Conservation (phyloP, 768 basidiomycete genomes). For the Gautieria morchelliformis region DNA sequence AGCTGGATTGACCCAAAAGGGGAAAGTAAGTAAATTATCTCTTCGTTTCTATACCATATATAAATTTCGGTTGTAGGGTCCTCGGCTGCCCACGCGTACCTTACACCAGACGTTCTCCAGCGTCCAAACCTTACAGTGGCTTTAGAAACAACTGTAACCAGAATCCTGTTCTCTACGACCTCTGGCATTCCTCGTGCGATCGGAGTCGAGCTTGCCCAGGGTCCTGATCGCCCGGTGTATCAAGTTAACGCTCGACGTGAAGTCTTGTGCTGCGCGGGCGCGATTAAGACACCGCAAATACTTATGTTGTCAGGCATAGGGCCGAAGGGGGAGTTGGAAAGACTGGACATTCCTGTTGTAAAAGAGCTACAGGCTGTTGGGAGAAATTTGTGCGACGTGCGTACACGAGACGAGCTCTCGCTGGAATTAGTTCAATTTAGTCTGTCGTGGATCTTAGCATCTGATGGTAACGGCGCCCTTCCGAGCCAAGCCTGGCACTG, state of each 20-base stretch:
- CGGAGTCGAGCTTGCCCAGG: background rate
- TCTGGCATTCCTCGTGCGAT: background rate
- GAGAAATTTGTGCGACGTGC: constrained; percentile 26
- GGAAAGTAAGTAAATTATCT: constrained; percentile 9
- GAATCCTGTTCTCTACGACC: constrained; percentile 12
- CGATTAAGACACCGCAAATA: constrained; percentile 27
- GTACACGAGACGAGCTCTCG: background rate
- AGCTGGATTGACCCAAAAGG: constrained; percentile 13
- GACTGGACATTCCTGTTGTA: constrained; percentile 20
- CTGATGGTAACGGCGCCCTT: background rate
- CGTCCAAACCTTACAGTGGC: constrained; percentile 20
- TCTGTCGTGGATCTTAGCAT: background rate
- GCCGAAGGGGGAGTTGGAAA: constrained; percentile 21
- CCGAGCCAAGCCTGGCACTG: background rate
- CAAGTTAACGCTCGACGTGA: constrained; percentile 15
- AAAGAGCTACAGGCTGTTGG: constrained; percentile 31
- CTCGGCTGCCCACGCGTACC: constrained; percentile 20
- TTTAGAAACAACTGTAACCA: constrained; percentile 10
- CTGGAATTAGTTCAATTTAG: background rate
- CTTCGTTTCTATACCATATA: background rate
- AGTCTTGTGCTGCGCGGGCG: constrained; percentile 17
- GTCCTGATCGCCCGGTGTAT: background rate
- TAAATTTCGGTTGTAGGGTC: constrained; percentile 11
- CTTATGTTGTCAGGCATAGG: constrained; percentile 36
- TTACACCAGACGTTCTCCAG: constrained; percentile 13